Base-by-base conservation (phyloP, 768 basidiomycete species). In the Cystofilobasidium macerans region DNA sequence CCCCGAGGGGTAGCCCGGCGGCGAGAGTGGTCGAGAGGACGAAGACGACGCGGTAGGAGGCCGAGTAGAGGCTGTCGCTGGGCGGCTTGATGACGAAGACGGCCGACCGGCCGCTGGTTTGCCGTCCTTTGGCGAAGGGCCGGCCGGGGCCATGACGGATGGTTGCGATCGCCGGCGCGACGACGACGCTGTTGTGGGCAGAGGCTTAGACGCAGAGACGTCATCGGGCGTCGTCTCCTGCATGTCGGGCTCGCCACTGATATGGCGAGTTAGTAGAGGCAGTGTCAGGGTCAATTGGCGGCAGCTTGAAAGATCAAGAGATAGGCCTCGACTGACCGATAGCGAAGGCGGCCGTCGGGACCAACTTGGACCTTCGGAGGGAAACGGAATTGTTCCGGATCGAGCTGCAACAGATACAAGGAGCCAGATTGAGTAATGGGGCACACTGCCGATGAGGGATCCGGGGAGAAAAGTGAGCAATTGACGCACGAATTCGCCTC, bases 321-420 rank as follows among this genome's bases (percentile, higher is more conserved):
- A n/a, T n/a, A n/a, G n/a, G n/a, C n/a, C n/a, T n/a, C n/a, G n/a
- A 53, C 51, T 51, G 8, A 65, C 64, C 64, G 42, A 43, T 65
- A 65, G 9, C 64, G 64, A n/a, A 45, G 45, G 20, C 48, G 30
- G 35, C 64, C 64, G 33, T 65, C 64, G 0, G 64, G 64, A 8
- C 64, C 64, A 58, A 65, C n/a, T 47, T 65, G 56, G 20, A 43
- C 43, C 64, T 65, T 56, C n/a, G 64, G 64, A 36, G 64, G 64
- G 35, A 65, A 65, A 11, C 64, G n/a, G 20, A 65, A 65, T 33
- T 65, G 64, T 36, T 59, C 57, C 40, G 42, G 57, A 3, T 57
- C 57, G 45, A 65, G 64, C 64, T 65, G 30, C 24, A 51, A 26
- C 24, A 9, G 24, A 43, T 7, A 28, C 18, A 36, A 33, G 56